Evolutionary conservation across 1,284 basidiomycete species (phyloP).

Genomic region (Puccinia triticina): DNA sequence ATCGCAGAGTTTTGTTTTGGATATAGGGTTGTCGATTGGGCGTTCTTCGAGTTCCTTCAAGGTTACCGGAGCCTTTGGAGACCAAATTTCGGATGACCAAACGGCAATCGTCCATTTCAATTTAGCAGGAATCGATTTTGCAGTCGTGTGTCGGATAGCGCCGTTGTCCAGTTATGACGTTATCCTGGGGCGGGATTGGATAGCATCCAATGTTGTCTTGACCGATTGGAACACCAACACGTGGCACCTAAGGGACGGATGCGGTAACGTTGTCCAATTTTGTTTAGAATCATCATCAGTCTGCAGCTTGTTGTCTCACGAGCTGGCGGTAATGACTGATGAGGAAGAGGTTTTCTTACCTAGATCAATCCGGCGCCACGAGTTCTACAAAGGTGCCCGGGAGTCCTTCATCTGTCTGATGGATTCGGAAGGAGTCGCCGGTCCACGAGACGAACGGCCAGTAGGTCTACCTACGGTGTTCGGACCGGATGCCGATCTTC

Average conservation of each 20-base stretch:
- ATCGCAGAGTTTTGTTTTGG: neutral
- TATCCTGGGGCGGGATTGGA: slow-evolving; percentile 26
- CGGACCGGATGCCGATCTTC: neutral
- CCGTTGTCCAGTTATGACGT: slow-evolving; percentile 1
- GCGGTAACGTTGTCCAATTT: neutral
- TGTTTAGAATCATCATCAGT: neutral
- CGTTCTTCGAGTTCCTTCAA: neutral
- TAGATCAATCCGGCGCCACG: neutral
- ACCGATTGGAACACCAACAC: slow-evolving; percentile 15
- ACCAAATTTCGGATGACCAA: neutral
- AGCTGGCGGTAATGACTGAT: neutral
- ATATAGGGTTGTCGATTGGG: neutral
- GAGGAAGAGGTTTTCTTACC: slow-evolving; percentile 1
- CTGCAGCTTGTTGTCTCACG: neutral
- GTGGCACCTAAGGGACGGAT: neutral
- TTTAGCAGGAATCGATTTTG: neutral
- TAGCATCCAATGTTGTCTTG: neutral
- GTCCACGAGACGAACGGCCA: slow-evolving; percentile 14
- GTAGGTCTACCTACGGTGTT: slow-evolving; percentile 14
- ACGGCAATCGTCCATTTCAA: neutral
- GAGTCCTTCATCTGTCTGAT: slow-evolving; percentile 29
- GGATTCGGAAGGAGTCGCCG: slow-evolving; percentile 11
- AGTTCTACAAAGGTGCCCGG: slow-evolving; percentile 14
- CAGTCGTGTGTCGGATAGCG: neutral
- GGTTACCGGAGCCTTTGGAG: slow-evolving; percentile 19